Conservation (phyloP, 495 filamentous ascomycete genomes). For the Hyphodiscus hymeniophilus region DNA sequence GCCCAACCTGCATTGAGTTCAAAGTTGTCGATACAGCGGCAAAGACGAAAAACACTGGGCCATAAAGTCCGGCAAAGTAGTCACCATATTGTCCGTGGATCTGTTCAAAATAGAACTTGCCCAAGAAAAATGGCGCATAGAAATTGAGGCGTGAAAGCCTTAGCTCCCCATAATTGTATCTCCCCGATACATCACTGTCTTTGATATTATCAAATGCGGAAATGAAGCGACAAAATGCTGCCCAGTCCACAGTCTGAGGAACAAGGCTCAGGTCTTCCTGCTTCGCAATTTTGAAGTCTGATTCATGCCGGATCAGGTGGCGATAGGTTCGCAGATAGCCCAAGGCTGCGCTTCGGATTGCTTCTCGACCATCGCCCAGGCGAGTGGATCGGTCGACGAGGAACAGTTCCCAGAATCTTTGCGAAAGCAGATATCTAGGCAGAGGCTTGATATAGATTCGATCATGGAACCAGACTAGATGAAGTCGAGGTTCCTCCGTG, state of each 20-base stretch:
- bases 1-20: slow-evolving; percentile 26
- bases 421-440: slow-evolving; percentile 39
- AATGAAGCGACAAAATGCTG: slow-evolving; percentile 6
- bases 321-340: slow-evolving; percentile 36
- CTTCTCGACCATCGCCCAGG: not conserved
- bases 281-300: slow-evolving; percentile 33
- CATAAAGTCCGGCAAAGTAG: slow-evolving; percentile 24
- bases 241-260: slow-evolving; percentile 21
- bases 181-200: slow-evolving; percentile 3
- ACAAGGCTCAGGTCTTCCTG: slow-evolving; percentile 13
- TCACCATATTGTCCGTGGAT: slow-evolving; percentile 14
- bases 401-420: slow-evolving; percentile 36
- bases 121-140: slow-evolving; percentile 3
- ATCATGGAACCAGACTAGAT: slow-evolving; percentile 47
- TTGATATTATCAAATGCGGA: not conserved
- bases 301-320: slow-evolving; percentile 28
- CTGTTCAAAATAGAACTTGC: slow-evolving; percentile 11
- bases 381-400: slow-evolving; percentile 16
- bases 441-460: slow-evolving; percentile 50
- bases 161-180: slow-evolving; percentile 36
- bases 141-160: slow-evolving; percentile 30
- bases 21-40: slow-evolving; percentile 24
- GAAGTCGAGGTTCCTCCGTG: slow-evolving; percentile 40
- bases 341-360: slow-evolving; percentile 16
- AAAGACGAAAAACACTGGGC: slow-evolving; percentile 27